Evolutionary conservation across 1,284 basidiomycete species (phyloP).

Genomic region (Xanthoconium separans): DNA sequence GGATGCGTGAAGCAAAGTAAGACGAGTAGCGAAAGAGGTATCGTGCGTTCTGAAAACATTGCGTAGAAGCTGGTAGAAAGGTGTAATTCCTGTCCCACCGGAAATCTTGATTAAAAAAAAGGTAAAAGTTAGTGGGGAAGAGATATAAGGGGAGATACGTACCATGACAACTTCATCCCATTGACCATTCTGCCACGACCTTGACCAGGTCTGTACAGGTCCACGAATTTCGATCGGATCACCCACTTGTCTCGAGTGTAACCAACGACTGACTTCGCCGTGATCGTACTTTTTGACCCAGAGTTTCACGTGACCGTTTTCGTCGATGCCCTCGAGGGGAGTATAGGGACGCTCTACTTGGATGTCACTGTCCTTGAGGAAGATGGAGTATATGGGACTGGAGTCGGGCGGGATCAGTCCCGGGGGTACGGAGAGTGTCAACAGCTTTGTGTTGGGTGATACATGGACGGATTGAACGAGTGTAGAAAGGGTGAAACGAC

Average conservation of each 20-base stretch:
- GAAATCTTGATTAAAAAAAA: constrained; percentile 56
- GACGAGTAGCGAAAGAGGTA: constrained; percentile 43
- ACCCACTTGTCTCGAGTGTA: constrained; percentile 67
- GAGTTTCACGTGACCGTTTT: constrained; percentile 60
- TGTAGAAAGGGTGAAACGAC: constrained; percentile 63
- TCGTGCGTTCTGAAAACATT: constrained; percentile 35
- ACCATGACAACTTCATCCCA: constrained; percentile 85
- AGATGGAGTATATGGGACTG: constrained; percentile 70
- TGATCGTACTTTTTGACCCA: constrained; percentile 79
- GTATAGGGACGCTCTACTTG: constrained; percentile 89
- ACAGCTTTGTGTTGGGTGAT: constrained; percentile 56
- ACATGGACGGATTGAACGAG: constrained; percentile 53
- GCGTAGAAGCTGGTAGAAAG: constrained; percentile 71
- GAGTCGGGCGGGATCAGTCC: constrained; percentile 35
- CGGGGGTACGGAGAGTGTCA: constrained; percentile 58
- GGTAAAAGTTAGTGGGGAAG: constrained; percentile 3
- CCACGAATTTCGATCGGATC: constrained; percentile 76
- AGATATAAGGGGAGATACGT: constrained; percentile 20
- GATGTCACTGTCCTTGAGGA: constrained; percentile 82
- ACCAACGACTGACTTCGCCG: constrained; percentile 81
- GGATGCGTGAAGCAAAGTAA: constrained; percentile 72
- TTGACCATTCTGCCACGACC: constrained; percentile 49
- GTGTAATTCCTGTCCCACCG: constrained; percentile 81
- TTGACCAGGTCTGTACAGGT: constrained; percentile 68
- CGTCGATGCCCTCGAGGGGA: constrained; percentile 67